Evolutionary conservation across 306 rosid genomes (phyloP).

Genomic region (Vigna hirtella): DNA sequence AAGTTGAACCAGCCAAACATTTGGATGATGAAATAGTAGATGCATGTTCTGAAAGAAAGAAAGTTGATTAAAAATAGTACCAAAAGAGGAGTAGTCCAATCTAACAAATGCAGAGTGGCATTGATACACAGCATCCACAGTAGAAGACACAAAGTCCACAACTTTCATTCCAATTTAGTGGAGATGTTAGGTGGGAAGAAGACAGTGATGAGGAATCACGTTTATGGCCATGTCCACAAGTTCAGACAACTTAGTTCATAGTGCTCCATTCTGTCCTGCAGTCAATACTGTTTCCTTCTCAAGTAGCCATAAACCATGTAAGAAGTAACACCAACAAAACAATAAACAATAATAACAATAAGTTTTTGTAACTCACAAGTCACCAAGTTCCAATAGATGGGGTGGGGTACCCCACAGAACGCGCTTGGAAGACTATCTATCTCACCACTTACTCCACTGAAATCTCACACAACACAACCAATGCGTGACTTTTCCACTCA

Average conservation of each 20-base stretch:
- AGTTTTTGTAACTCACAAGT: not conserved
- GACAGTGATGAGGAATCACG: not conserved
- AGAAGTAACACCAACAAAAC: not conserved
- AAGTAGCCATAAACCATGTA: not conserved
- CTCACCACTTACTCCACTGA: not conserved
- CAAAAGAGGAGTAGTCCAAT: slow-evolving; percentile 13
- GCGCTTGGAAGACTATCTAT: slow-evolving; percentile 30
- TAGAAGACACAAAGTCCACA: not conserved
- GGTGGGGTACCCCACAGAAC: slow-evolving; percentile 46
- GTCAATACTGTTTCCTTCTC: slow-evolving; percentile 5
- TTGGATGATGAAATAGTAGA: not conserved
- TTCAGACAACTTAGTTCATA: not conserved
- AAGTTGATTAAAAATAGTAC: not conserved
- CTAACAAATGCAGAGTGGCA: not conserved
- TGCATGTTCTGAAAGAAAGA: slow-evolving; percentile 1
- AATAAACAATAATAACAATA: not conserved
- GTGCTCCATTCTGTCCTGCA: not conserved
- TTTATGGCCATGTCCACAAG: not conserved
- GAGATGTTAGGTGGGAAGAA: slow-evolving; percentile 8
- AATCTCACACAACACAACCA: slow-evolving; percentile 35
- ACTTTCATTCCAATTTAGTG: not conserved
- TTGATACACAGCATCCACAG: not conserved
- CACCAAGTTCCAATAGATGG: not conserved
- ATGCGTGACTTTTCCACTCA: slow-evolving; percentile 44
- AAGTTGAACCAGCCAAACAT: not conserved